Evolutionary conservation across 2,329 filamentous ascomycete genomes (phyloP).

Genomic region (Fusarium nygamai): DNA sequence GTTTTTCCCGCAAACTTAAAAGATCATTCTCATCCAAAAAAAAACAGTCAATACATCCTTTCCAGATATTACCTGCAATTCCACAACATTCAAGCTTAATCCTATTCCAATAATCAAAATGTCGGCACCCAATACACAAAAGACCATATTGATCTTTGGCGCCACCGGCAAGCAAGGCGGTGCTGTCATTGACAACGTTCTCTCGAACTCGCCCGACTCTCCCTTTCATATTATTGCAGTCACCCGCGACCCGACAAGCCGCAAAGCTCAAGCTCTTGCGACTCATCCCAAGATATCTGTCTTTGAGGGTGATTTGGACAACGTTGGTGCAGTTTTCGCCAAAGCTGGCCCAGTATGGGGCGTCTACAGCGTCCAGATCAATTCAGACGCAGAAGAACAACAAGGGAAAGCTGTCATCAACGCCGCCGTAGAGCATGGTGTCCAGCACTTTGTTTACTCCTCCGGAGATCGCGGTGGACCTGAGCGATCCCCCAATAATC

Average conservation of each 20-base stretch:
- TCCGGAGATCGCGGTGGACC: neutral
- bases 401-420: neutral
- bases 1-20: neutral
- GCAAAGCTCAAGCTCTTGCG: neutral
- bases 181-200: neutral
- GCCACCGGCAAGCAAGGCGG: constrained; percentile 5
- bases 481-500: neutral
- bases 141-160: neutral
- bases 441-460: constrained; percentile 1
- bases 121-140: neutral
- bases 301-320: neutral
- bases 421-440: neutral
- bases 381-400: neutral
- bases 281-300: neutral
- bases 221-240: neutral
- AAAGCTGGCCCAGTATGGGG: neutral
- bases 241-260: neutral
- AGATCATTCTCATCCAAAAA: accelerated
- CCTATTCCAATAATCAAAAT: neutral
- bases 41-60: neutral
- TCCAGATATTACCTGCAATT: neutral
- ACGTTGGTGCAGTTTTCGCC: neutral
- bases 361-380: neutral
- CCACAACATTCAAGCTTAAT: neutral
- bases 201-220: neutral